Evolutionary conservation across 768 basidiomycete genomes (phyloP).

Genomic region (Infundibulicybe gibba): DNA sequence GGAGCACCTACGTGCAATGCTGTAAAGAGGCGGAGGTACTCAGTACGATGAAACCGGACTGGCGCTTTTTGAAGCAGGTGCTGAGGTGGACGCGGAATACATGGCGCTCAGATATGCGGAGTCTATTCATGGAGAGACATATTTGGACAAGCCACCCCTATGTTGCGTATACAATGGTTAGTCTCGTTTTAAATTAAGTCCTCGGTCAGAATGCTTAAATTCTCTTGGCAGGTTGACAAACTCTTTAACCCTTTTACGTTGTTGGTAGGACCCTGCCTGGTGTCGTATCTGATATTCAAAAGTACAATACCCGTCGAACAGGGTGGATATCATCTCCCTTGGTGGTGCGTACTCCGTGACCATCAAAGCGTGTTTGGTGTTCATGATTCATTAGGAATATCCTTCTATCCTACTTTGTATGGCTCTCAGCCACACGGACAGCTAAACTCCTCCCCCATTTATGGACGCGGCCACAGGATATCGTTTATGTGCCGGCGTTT

Average conservation of each 20-base stretch:
- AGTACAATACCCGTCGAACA: conserved; percentile 60
- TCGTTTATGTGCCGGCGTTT: conserved; percentile 83
- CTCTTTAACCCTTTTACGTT: conserved; percentile 85
- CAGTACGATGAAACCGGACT: conserved; percentile 95
- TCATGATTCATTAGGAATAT: conserved; percentile 53
- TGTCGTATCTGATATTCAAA: conserved; percentile 75
- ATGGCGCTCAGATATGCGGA: conserved; percentile 87
- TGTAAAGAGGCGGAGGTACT: conserved; percentile 84
- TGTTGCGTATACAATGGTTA: conserved; percentile 90
- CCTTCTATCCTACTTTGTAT: conserved; percentile 60
- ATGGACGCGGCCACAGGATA: conserved; percentile 71
- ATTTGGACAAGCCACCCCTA: conserved; percentile 91
- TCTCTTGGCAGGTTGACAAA: conserved; percentile 63
- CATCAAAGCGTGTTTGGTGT: conserved; percentile 2
- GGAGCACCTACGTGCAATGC: conserved; percentile 91
- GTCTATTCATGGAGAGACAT: conserved; percentile 83
- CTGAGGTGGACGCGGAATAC: conserved; percentile 93
- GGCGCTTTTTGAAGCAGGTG: conserved; percentile 94
- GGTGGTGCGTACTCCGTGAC: conserved; percentile 54
- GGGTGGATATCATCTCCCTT: conserved; percentile 80
- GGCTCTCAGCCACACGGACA: conserved; percentile 69
- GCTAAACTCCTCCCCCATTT: conserved; percentile 83
- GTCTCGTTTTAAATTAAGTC: conserved; percentile 15
- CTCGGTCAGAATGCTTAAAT: conserved; percentile 23
- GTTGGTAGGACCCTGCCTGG: conserved; percentile 78